Base-by-base conservation (phyloP, 345 rosid species). In the Dipteronia dyeriana region DNA sequence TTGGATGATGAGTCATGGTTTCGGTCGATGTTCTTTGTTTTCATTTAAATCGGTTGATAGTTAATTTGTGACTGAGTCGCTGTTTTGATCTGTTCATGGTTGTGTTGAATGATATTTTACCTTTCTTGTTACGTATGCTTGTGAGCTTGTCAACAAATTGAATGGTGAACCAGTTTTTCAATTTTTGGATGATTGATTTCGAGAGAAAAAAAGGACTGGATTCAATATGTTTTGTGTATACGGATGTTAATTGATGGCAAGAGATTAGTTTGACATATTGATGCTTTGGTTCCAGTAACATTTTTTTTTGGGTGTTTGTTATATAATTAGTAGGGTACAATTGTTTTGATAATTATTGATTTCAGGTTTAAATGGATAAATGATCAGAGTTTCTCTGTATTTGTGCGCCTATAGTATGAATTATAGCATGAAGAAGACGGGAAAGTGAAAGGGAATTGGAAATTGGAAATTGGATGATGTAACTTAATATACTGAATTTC, bases 51-150 rank as follows among this genome's bases (percentile, higher is more conserved):
- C 45, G 60, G n/a, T 70, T 7, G 22, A 60, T 19, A 5, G 26
- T 67, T 19, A 38, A 60, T 25, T n/a, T 45, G n/a, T 54, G 63
- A 53, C 66, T 66, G 62, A 66, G 63, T 22, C 5, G 10, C 43
- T 66, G 22, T 45, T 73, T 68, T 69, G 68, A 61, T 78, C 2
- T 17, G 75, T 47, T 11, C 17, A 2, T 47, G 13, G 26, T 26
- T 19, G 51, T 31, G 68, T 71, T 70, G 78, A 41, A 47, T 68
- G 68, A 29, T 70, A 38, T 47, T 12, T 60, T 69, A 68, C 53
- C 23, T 9, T 60, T 34, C 66, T 71, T 10, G 26, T 59, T 9
- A 51, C 57, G 25, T 47, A 7, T 47, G 10, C 34, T 45, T 49
- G 3, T 34, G 68, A 1, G 4, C 68, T 7, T 43, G 54, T 22